Conservation (phyloP, 225 moss, liverwort and hornwort species). For the Neckera pumila region DNA sequence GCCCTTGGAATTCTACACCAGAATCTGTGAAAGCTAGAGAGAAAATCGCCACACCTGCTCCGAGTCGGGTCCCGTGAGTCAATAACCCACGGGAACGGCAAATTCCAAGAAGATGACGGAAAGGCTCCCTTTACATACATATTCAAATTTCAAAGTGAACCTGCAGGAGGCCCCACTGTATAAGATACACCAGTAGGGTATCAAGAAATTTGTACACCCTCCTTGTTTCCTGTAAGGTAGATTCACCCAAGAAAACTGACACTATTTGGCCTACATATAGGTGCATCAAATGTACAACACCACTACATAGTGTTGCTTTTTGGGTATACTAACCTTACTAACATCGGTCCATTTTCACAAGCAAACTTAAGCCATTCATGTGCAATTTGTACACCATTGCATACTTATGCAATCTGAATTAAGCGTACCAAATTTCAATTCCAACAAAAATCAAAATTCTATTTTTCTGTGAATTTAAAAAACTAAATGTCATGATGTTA, state of each 20-base stretch:
- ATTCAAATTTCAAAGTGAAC: not conserved
- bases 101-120: not conserved
- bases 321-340: accelerated
- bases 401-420: not conserved
- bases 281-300: not conserved
- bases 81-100: not conserved
- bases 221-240: not conserved
- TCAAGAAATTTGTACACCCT: too few species aligned
- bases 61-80: not conserved
- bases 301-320: not conserved
- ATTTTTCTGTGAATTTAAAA: not conserved
- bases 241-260: not conserved
- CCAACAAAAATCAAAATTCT: too few species aligned
- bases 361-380: not conserved
- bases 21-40: not conserved
- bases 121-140: not conserved
- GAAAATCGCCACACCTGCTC: not conserved
- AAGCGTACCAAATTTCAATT: not conserved
- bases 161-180: not conserved
- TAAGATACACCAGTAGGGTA: not conserved
- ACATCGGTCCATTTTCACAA: not conserved
- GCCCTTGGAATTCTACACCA: not conserved
- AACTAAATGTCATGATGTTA: too few species aligned
- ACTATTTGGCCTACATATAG: not conserved
- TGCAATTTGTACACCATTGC: not conserved